Evolutionary conservation across 108 stramenopile species (phyloP).

Genomic region (Thalassiosira profunda): DNA sequence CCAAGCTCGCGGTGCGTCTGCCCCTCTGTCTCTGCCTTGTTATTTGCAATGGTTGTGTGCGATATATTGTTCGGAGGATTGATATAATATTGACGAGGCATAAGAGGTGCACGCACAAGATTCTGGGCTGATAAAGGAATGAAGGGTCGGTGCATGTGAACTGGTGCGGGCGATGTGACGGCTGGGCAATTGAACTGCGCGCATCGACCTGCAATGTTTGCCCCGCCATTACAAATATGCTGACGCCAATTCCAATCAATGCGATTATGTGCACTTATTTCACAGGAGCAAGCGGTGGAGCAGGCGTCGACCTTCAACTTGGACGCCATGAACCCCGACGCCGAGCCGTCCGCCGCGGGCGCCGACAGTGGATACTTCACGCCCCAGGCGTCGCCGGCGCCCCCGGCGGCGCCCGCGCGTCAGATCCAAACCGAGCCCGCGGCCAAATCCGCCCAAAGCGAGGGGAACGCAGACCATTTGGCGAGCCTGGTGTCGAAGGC

Average conservation of each 20-base stretch:
- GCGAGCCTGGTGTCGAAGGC: constrained; percentile 5
- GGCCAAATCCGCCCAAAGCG: neutral
- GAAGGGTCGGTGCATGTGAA: too few relatives aligned
- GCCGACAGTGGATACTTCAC: neutral
- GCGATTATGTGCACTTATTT: neutral
- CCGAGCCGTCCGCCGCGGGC: neutral
- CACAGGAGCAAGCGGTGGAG: constrained; percentile 44
- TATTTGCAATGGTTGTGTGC: too few relatives aligned
- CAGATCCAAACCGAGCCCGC: neutral
- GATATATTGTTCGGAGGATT: too few relatives aligned
- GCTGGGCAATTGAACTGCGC: too few relatives aligned
- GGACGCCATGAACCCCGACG: constrained; percentile 63
- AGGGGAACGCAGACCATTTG: constrained; percentile 4
- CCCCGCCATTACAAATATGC: neutral
- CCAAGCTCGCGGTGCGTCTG: constrained; percentile 52
- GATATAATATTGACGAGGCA: too few relatives aligned
- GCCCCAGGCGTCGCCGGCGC: neutral
- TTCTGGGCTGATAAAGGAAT: too few relatives aligned
- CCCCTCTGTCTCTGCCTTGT: neutral
- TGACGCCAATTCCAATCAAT: neutral
- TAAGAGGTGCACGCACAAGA: too few relatives aligned
- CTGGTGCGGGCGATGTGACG: too few relatives aligned
- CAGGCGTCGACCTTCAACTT: constrained; percentile 61
- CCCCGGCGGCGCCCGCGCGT: neutral
- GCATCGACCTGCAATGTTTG: neutral